phyloP scores from a whole-genome alignment of 192 early-diverging fungal genomes.

The Backusella tuberculispora region DNA sequence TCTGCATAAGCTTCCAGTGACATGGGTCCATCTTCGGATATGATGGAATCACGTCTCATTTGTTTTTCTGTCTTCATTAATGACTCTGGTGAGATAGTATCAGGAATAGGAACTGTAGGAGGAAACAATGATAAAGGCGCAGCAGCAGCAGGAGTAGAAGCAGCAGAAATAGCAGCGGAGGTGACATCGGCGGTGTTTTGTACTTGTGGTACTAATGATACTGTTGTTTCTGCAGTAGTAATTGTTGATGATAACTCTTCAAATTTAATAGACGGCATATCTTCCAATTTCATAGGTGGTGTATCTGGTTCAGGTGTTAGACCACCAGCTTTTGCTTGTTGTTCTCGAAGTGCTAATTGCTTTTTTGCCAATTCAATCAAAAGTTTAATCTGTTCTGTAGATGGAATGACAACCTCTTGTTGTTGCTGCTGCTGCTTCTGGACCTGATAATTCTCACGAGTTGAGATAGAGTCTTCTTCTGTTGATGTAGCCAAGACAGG shows the following conservation, averaged over 20 bases:
- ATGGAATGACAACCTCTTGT: slow-evolving; percentile 9
- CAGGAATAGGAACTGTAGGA: slow-evolving; percentile 33
- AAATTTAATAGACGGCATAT: background rate
- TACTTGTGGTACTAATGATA: background rate
- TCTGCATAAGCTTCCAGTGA: slow-evolving; percentile 31
- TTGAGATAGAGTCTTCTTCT: background rate
- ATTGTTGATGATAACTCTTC: background rate
- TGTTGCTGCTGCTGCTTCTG: background rate
- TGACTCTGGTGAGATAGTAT: slow-evolving; percentile 24
- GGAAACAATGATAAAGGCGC: background rate
- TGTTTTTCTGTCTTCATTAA: slow-evolving; percentile 27
- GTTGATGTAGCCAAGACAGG: background rate
- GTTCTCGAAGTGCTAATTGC: slow-evolving; percentile 34
- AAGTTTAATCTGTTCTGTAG: slow-evolving; percentile 36
- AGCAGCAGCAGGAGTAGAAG: slow-evolving; percentile 8
- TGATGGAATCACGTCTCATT: slow-evolving; percentile 7
- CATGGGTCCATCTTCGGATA: slow-evolving; percentile 5
- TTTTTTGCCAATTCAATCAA: slow-evolving; percentile 36
- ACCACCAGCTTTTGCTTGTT: slow-evolving; percentile 9
- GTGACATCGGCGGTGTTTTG: background rate
- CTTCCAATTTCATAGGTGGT: slow-evolving; percentile 4
- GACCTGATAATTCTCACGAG: background rate
- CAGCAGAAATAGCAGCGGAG: slow-evolving; percentile 5
- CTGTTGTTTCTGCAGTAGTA: background rate
- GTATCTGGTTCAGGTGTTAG: slow-evolving; percentile 2